Evolutionary conservation across 2,329 filamentous ascomycete genomes (phyloP).

Genomic region (Diaporthe vaccinii): DNA sequence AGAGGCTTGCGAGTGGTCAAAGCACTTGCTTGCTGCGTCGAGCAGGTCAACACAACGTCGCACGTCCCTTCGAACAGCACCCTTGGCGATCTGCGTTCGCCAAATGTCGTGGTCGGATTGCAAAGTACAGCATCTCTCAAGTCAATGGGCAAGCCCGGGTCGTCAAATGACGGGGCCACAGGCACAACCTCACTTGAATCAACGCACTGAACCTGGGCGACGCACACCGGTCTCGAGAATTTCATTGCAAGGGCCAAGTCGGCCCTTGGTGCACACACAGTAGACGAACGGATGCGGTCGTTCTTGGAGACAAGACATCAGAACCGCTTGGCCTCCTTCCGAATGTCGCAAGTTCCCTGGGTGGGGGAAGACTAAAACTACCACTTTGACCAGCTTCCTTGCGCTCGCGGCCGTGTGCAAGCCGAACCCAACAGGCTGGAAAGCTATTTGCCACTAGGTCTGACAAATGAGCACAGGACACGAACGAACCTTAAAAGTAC

Average conservation of each 20-base stretch:
- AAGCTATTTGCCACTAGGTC: conserved; percentile 9
- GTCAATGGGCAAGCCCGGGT: conserved; percentile 8
- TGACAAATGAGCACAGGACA: conserved; percentile 9
- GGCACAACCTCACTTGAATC: conserved; percentile 20
- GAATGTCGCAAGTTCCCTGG: not conserved
- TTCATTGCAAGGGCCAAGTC: conserved; percentile 11
- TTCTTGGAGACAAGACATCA: not conserved
- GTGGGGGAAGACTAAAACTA: not conserved
- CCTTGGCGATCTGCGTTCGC: conserved; percentile 31
- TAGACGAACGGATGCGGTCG: not conserved
- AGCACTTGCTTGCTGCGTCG: conserved; percentile 10
- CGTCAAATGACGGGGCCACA: conserved; percentile 10
- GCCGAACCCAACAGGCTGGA: conserved; percentile 24
- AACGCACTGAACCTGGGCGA: conserved; percentile 2
- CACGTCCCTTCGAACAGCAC: conserved; percentile 31
- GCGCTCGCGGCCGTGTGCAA: not conserved
- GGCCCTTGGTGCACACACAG: conserved; percentile 4
- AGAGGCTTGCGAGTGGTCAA: conserved; percentile 19
- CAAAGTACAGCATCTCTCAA: not conserved
- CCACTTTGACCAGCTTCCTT: conserved; percentile 5
- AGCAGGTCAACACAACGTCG: conserved; percentile 16
- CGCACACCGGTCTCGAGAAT: conserved; percentile 18
- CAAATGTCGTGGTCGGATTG: not conserved
- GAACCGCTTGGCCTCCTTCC: not conserved
- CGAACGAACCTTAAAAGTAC: conserved; percentile 12